A percentile compares a stretch with the other conserved stretches of the same genome.
Conservation (phyloP, 192 early-diverging fungal species). For the Umbelopsis sp. region DNA sequence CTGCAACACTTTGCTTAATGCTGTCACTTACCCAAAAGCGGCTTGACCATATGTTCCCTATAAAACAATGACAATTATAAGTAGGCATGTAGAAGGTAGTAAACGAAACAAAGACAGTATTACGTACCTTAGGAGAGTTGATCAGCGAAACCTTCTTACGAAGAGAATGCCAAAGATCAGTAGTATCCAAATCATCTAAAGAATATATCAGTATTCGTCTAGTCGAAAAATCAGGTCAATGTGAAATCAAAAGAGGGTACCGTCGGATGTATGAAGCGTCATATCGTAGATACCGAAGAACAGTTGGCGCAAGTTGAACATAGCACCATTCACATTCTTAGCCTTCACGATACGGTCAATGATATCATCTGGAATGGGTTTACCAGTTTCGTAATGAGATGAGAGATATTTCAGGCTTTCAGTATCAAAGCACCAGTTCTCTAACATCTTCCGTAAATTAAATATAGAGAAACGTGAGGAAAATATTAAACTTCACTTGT, state of each 20-base stretch:
- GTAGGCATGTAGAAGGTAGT: background rate
- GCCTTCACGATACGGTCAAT: conserved; percentile 68
- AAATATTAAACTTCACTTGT: too few relatives aligned
- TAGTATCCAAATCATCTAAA: conserved; percentile 45
- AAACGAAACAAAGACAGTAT: background rate
- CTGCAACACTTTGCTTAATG: too few relatives aligned
- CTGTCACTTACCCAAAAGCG: conserved; percentile 32
- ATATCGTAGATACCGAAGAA: conserved; percentile 82
- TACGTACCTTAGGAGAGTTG: conserved; percentile 37
- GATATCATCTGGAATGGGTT: conserved; percentile 71
- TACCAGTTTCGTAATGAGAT: conserved; percentile 70
- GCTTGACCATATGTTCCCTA: conserved; percentile 40
- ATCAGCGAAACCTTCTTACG: conserved; percentile 42
- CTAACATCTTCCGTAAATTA: conserved; percentile 77
- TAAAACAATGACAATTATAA: background rate
- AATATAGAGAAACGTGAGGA: too few relatives aligned
- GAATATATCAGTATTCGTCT: background rate
- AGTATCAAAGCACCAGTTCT: conserved; percentile 80
- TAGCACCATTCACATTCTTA: conserved; percentile 76
- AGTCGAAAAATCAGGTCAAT: background rate
- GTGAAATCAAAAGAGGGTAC: conserved; percentile 5
- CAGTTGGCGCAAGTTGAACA: conserved; percentile 74
- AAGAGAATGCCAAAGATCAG: conserved; percentile 48
- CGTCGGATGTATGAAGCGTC: conserved; percentile 66
- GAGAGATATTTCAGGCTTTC: conserved; percentile 56